A percentile compares a stretch with the other conserved stretches of the same genome.
Evolutionary conservation across 441 rosid species (phyloP).

Genomic region (Brassica hybrid): DNA sequence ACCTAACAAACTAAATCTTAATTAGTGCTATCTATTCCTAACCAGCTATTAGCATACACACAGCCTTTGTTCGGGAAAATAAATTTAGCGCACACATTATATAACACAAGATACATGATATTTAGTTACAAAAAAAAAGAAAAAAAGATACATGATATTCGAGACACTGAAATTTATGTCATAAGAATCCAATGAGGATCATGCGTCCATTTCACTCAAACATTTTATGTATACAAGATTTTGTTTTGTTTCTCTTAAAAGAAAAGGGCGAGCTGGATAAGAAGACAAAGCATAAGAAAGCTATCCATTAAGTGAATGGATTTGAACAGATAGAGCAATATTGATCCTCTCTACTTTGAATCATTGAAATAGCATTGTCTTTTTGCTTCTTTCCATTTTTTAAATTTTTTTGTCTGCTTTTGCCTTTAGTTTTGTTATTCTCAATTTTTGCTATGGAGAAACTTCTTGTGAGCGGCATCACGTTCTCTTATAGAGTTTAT

Average conservation of each 20-base stretch:
- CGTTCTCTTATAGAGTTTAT: not conserved
- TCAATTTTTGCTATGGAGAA: not conserved
- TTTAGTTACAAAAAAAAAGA: no score
- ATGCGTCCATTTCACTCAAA: slow-evolving; percentile 10
- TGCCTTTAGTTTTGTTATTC: not conserved
- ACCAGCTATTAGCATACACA: not conserved
- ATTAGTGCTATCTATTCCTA: not conserved
- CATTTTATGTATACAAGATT: slow-evolving; percentile 1
- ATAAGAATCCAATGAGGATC: slow-evolving; percentile 3
- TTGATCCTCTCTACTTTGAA: slow-evolving; percentile 7
- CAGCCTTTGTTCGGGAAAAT: not conserved
- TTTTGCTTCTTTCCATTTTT: slow-evolving; percentile 4
- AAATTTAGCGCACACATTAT: not conserved
- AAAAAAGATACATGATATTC: not conserved
- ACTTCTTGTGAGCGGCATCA: not conserved
- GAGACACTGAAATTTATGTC: not conserved
- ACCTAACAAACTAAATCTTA: not conserved
- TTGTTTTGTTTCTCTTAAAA: slow-evolving; percentile 23
- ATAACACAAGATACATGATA: not conserved
- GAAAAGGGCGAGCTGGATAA: slow-evolving; percentile 25
- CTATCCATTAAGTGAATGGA: slow-evolving; percentile 25
- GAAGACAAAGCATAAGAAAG: slow-evolving; percentile 30
- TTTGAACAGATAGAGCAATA: slow-evolving; percentile 17
- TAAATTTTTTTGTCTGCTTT: not conserved
- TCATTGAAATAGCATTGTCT: not conserved